Base-by-base conservation (phyloP, 2,329 filamentous ascomycete genomes). In the Calonectria honghensis region DNA sequence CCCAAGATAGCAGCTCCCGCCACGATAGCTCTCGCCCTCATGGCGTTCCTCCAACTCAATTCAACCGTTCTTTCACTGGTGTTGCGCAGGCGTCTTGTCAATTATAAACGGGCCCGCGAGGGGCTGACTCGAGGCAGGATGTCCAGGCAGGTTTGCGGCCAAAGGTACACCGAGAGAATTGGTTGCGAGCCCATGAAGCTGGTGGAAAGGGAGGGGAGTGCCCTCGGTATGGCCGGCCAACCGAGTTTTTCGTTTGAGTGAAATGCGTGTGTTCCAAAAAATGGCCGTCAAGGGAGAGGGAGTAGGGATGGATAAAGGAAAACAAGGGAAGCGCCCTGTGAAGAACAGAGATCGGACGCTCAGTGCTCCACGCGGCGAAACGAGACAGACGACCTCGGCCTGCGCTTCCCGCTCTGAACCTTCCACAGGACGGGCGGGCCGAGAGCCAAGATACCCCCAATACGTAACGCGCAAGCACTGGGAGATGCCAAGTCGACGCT, bases 1-100 rank as follows among this genome's bases (percentile, higher is more conserved):
- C 72, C 66, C 31, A 68, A 73, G n/a, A 81, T 57, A 52, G 77
- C 32, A 29, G 74, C 63, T 45, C 67, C 74, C 32, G 76, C 66
- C 64, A 70, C 78, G 37, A 79, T 24, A 37, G 79, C 51, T n/a
- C 63, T 54, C 57, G 66, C 59, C 73, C 73, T 65, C 79, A 81
- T 81, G 41, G 68, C 64, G 73, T 68, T 39, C 29, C 14, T 20
- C 57, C 24, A 13, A 29, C 14, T 6, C 57, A 63, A 57, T 41
- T 63, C 35, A 18, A 63, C 29, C 37, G 16, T 27, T 29, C 27
- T 27, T 7, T 63, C 57, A 63, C 57, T 10, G 45, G 35, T 37
- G 68, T 66, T 54, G 51, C 18, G 20, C 50, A 24, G 63, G 68
- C 54, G 68, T 31, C 35, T 65, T 48, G 27, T 48, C 67, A 41